Conservation (phyloP, 495 filamentous ascomycete genomes). For the Saxophila tyrrhenica region DNA sequence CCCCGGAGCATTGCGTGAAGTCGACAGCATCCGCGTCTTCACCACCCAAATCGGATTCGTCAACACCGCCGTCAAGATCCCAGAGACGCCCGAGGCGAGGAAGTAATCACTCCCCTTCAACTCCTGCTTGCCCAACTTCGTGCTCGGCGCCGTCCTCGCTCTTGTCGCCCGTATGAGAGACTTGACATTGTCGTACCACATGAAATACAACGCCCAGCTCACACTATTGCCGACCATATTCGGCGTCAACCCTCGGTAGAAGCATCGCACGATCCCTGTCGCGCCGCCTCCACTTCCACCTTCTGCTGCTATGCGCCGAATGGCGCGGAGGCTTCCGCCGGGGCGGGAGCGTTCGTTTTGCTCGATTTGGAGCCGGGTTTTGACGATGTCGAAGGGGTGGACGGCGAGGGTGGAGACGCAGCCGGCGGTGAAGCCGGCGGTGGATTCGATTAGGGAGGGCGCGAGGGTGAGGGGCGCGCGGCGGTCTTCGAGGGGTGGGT, state of each 20-base stretch:
- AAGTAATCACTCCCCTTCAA: constrained; percentile 56
- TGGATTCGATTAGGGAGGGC: constrained; percentile 71
- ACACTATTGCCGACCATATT: constrained; percentile 85
- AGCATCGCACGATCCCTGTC: constrained; percentile 33
- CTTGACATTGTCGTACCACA: constrained; percentile 54
- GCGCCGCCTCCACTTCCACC: background rate
- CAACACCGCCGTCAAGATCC: constrained; percentile 58
- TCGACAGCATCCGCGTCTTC: constrained; percentile 94
- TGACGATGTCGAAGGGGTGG: constrained; percentile 87
- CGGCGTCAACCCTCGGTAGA: constrained; percentile 82
- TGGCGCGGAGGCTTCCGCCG: constrained; percentile 38
- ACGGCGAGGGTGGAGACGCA: constrained; percentile 69
- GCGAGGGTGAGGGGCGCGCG: constrained; percentile 40
- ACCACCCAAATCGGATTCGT: constrained; percentile 99
- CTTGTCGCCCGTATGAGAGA: constrained; percentile 26
- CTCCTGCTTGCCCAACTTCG: constrained; percentile 1
- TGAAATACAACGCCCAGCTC: constrained; percentile 88
- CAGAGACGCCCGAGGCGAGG: constrained; percentile 61
- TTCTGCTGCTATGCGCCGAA: constrained; percentile 37
- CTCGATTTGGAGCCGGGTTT: constrained; percentile 77
- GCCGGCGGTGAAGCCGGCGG: constrained; percentile 84
- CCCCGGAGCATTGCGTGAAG: constrained; percentile 55
- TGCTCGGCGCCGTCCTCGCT: constrained; percentile 9
- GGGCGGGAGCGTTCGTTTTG: constrained; percentile 7
- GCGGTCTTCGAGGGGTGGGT: constrained; percentile 28